Percentiles rank a stretch among this genome's conserved stretches.
Conservation (phyloP, 495 filamentous ascomycete genomes). For the Penicillium lagena region DNA sequence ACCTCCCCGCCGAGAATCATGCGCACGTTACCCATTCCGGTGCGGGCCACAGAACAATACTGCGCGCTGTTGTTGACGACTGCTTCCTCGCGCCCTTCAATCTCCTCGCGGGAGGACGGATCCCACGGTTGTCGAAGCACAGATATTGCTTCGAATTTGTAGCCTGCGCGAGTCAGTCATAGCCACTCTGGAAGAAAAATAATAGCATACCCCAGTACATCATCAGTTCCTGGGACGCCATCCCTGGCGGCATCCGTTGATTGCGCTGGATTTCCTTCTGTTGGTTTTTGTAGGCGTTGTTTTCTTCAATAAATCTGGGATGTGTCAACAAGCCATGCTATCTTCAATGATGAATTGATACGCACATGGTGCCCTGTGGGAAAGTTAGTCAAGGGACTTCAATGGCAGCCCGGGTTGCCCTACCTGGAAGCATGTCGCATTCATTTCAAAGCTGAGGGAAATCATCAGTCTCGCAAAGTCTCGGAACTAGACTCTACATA, state of each 20-base stretch:
- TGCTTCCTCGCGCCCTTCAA: slow-evolving; percentile 65
- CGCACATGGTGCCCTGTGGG: slow-evolving; percentile 72
- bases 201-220: slow-evolving; percentile 50
- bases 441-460: slow-evolving; percentile 80
- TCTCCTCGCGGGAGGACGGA: slow-evolving; percentile 60
- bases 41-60: slow-evolving; percentile 89
- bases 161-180: slow-evolving; percentile 50
- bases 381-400: too few relatives aligned
- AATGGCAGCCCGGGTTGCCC: slow-evolving; percentile 12
- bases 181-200: neutral
- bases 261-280: slow-evolving; percentile 44
- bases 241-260: slow-evolving; percentile 47
- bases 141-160: slow-evolving; percentile 90
- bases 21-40: slow-evolving; percentile 65
- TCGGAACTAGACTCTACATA: slow-evolving; percentile 27
- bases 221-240: slow-evolving; percentile 58
- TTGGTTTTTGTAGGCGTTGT: slow-evolving; percentile 60
- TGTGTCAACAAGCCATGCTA: slow-evolving; percentile 3
- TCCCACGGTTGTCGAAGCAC: slow-evolving; percentile 69
- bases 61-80: slow-evolving; percentile 82
- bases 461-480: neutral
- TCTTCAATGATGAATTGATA: slow-evolving; percentile 1
- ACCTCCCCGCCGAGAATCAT: slow-evolving; percentile 91
- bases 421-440: slow-evolving; percentile 86
- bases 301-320: slow-evolving; percentile 86